Conservation (phyloP, 768 basidiomycete genomes). For the Pulveroboletus sp. region DNA sequence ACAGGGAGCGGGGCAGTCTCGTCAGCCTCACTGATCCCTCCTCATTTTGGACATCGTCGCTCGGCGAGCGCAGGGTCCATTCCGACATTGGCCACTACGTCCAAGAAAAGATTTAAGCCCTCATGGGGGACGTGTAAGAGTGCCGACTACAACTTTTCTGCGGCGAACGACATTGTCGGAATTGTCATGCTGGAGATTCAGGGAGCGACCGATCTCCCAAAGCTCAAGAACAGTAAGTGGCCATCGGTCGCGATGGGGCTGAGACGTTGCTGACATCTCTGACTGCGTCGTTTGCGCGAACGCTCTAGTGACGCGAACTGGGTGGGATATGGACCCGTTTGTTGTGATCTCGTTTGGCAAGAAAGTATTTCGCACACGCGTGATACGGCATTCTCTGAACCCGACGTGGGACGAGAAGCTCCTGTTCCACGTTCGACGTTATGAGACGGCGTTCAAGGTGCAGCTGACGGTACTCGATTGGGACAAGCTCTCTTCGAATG, state of each 20-base stretch:
- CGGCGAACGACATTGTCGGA: slow-evolving; percentile 80
- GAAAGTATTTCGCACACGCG: slow-evolving; percentile 92
- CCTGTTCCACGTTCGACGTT: slow-evolving; percentile 88
- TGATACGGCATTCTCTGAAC: slow-evolving; percentile 78
- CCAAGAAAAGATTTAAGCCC: slow-evolving; percentile 37
- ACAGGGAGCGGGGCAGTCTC: slow-evolving; percentile 10
- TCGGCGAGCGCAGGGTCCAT: slow-evolving; percentile 30
- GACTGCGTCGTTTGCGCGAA: background rate
- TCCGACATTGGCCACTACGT: slow-evolving; percentile 12
- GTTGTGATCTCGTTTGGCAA: slow-evolving; percentile 94
- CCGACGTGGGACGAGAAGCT: slow-evolving; percentile 95
- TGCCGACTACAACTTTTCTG: slow-evolving; percentile 54
- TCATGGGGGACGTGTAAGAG: slow-evolving; percentile 37
- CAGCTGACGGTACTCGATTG: slow-evolving; percentile 89
- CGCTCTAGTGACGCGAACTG: slow-evolving; percentile 68
- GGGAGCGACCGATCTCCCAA: slow-evolving; percentile 78
- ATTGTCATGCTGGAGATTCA: slow-evolving; percentile 94
- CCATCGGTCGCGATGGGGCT: background rate
- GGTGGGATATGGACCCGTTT: slow-evolving; percentile 98
- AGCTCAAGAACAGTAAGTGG: slow-evolving; percentile 76
- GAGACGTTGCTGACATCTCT: background rate
- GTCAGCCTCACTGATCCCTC: slow-evolving; percentile 21
- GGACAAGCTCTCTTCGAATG: slow-evolving; percentile 91
- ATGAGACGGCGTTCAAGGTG: slow-evolving; percentile 74
- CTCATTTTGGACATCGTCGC: slow-evolving; percentile 27